Conservation (phyloP, 176 grass and related monocot species). For the Oryza rufipogon region DNA sequence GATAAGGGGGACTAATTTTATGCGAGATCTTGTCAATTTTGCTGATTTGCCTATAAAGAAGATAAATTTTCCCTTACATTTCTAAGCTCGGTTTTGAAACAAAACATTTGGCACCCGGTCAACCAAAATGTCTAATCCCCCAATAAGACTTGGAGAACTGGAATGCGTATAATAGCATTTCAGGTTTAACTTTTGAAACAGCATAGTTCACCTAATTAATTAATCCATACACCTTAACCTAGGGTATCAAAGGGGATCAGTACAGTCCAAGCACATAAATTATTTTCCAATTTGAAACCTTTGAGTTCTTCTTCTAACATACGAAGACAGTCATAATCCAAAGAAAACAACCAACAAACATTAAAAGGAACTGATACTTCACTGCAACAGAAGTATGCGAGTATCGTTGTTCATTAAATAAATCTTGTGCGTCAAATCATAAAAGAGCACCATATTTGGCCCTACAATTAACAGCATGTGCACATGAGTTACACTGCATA, state of each 20-base stretch:
- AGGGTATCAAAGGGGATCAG: not conserved
- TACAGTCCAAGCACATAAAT: not conserved
- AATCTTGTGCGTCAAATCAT: conserved; percentile 16
- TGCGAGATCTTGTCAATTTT: not conserved
- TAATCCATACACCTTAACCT: not conserved
- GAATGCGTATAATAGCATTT: not conserved
- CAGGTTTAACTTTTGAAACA: conserved; percentile 8
- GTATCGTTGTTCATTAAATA: not conserved
- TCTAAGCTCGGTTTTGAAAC: conserved; percentile 5
- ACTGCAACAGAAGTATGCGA: not conserved
- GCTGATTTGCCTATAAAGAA: not conserved
- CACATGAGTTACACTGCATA: not conserved
- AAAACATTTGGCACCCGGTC: not conserved
- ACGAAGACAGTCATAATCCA: not conserved
- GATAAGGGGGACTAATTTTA: conserved; percentile 7
- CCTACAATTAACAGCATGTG: conserved; percentile 17
- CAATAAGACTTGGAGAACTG: not conserved
- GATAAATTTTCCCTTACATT: not conserved
- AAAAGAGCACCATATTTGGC: conserved; percentile 23
- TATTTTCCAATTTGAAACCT: conserved; percentile 8
- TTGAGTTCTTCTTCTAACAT: conserved; percentile 1
- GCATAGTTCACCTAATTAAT: not conserved
- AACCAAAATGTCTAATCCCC: not conserved
- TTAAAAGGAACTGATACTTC: conserved; percentile 20
- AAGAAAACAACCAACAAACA: not conserved